These are phyloP conservation scores for Trypanosoma caninum DNA, from an alignment of 208 protist species.

Conservation along the genomic window DNA sequence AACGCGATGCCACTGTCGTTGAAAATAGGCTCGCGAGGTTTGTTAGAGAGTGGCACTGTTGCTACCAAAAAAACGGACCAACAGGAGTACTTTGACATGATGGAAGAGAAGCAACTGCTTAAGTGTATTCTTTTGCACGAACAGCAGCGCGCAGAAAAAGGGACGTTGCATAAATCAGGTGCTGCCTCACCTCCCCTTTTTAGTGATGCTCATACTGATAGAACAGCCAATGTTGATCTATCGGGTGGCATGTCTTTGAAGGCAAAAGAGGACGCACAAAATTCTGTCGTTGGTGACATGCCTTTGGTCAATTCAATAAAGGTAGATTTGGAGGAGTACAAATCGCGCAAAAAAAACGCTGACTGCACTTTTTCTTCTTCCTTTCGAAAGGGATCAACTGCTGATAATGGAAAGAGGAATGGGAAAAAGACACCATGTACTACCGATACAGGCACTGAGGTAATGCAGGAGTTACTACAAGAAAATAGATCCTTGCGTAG, in stretches of 20 bases:
- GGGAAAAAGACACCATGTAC: not conserved
- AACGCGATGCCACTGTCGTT: not conserved
- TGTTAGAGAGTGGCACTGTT: not conserved
- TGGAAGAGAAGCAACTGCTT: slow-evolving; percentile 8
- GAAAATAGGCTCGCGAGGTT: not conserved
- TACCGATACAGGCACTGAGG: no score
- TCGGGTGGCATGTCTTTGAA: no score
- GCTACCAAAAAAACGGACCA: not conserved
- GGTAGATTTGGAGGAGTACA: no score
- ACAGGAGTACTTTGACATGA: slow-evolving; percentile 12
- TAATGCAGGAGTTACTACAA: slow-evolving; percentile 13
- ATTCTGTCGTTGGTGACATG: no score
- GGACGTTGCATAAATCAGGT: not conserved
- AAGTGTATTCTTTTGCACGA: not conserved
- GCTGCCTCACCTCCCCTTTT: not conserved
- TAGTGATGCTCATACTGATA: not conserved
- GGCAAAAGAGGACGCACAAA: not conserved
- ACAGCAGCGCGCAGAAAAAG: not conserved
- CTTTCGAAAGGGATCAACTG: not conserved
- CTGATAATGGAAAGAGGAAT: not conserved
- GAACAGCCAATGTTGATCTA: no score
- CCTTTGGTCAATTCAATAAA: no score
- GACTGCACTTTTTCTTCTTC: no score
- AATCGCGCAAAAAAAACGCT: no score
- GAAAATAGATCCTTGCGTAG: slow-evolving; percentile 43